These are phyloP conservation scores for Clonostachys chloroleuca DNA, from an alignment of 2,329 filamentous ascomycete genomes.

Conservation along the genomic window DNA sequence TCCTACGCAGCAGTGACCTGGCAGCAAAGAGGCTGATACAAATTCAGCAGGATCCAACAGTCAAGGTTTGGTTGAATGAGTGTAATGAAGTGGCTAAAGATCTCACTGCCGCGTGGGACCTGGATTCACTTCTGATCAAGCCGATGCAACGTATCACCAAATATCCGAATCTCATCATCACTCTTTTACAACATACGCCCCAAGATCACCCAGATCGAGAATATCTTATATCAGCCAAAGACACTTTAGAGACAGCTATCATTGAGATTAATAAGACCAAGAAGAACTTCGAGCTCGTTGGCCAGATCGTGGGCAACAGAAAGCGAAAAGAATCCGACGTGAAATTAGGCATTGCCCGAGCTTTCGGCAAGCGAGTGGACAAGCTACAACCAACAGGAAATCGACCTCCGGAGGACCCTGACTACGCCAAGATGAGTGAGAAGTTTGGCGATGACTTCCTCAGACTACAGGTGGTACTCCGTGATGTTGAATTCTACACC, in stretches of 20 bases:
- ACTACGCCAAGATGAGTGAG: constrained; percentile 77
- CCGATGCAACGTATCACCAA: constrained; percentile 93
- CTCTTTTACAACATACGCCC: constrained; percentile 76
- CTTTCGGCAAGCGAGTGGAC: constrained; percentile 84
- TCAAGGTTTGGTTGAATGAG: constrained; percentile 83
- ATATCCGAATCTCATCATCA: constrained; percentile 81
- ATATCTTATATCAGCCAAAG: constrained; percentile 51
- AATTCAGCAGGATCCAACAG: constrained; percentile 59
- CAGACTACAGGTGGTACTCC: constrained; percentile 83
- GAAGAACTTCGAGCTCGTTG: constrained; percentile 88
- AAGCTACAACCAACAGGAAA: constrained; percentile 66
- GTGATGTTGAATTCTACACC: constrained; percentile 91
- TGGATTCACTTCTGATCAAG: constrained; percentile 95
- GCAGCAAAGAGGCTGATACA: constrained; percentile 57
- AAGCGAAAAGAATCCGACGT: constrained; percentile 89
- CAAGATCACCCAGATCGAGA: constrained; percentile 77
- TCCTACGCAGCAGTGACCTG: constrained; percentile 58
- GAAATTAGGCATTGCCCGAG: constrained; percentile 77
- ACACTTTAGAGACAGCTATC: constrained; percentile 59
- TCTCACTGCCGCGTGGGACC: constrained; percentile 87
- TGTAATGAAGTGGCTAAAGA: constrained; percentile 91
- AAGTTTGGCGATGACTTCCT: constrained; percentile 91
- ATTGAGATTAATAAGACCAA: constrained; percentile 93
- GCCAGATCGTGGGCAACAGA: constrained; percentile 72
- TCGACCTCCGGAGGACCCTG: constrained; percentile 69